These are phyloP conservation scores for Yamadazyma paraphyllophila DNA, from an alignment of 805 yeast species.

Conservation along the genomic window DNA sequence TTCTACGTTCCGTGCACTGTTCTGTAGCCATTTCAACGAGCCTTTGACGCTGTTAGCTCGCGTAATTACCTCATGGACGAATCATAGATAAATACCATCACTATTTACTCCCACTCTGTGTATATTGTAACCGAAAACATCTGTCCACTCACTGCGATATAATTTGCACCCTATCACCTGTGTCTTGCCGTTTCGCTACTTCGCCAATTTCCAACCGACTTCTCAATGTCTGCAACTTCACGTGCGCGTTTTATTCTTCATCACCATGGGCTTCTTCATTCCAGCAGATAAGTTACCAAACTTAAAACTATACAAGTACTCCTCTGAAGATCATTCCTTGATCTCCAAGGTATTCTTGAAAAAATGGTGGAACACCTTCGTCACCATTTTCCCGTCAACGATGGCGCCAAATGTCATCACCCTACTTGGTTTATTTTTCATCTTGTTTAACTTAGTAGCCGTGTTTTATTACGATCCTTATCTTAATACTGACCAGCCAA, in stretches of 20 bases:
- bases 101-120: no score
- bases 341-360: slow-evolving; percentile 72
- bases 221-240: neutral
- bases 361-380: slow-evolving; percentile 78
- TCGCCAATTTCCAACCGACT: no score
- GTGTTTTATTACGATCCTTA: slow-evolving; percentile 75
- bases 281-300: slow-evolving; percentile 51
- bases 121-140: no score
- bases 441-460: slow-evolving; percentile 58
- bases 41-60: no score
- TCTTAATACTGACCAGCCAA: slow-evolving; percentile 58
- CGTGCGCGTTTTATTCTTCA: neutral
- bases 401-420: slow-evolving; percentile 95
- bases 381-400: slow-evolving; percentile 71
- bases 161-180: no score
- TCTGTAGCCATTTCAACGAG: no score
- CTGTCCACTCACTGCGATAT: no score
- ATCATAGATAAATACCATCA: no score
- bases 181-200: no score
- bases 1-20: no score
- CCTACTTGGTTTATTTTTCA: slow-evolving; percentile 70
- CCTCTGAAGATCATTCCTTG: slow-evolving; percentile 78
- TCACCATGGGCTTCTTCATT: slow-evolving; percentile 61
- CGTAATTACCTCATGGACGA: no score
- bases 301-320: slow-evolving; percentile 60